phyloP scores from a whole-genome alignment of 441 rosid species.

The Gossypium davidsonii region DNA sequence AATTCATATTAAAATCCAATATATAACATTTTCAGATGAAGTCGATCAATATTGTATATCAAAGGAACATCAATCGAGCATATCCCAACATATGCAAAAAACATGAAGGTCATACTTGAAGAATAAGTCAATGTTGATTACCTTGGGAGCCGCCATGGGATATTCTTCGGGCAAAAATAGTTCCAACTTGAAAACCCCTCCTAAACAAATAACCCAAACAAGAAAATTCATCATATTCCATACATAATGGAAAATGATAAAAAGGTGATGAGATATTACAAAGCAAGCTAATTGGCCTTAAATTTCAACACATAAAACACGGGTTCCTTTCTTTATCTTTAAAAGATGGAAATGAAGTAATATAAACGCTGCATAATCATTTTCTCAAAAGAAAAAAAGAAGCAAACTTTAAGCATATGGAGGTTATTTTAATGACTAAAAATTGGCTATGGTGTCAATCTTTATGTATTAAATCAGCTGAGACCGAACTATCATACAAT shows the following conservation, averaged over 20 bases:
- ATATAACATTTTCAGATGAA: no score
- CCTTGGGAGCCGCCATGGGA: conserved; percentile 99
- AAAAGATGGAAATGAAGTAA: neutral
- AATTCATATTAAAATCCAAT: no score
- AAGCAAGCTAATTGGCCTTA: neutral
- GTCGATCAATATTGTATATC: no score
- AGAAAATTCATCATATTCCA: conserved; percentile 3
- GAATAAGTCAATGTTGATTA: conserved; percentile 14
- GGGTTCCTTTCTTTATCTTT: no score
- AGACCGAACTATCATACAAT: neutral
- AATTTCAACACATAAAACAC: neutral
- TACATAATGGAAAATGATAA: neutral
- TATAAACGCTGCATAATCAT: neutral
- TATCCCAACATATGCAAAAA: no score
- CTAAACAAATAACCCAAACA: conserved; percentile 32
- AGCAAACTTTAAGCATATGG: neutral
- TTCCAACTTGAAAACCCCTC: conserved; percentile 97
- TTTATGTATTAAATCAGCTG: neutral
- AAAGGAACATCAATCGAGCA: no score
- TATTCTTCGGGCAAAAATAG: conserved; percentile 97
- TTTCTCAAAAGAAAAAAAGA: neutral
- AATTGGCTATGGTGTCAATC: no score
- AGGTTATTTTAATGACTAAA: neutral
- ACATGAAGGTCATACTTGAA: neutral
- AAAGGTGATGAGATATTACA: neutral